These are phyloP conservation scores for Friedmanniomyces simplex DNA, from an alignment of 495 filamentous ascomycete species.

Conservation along the genomic window DNA sequence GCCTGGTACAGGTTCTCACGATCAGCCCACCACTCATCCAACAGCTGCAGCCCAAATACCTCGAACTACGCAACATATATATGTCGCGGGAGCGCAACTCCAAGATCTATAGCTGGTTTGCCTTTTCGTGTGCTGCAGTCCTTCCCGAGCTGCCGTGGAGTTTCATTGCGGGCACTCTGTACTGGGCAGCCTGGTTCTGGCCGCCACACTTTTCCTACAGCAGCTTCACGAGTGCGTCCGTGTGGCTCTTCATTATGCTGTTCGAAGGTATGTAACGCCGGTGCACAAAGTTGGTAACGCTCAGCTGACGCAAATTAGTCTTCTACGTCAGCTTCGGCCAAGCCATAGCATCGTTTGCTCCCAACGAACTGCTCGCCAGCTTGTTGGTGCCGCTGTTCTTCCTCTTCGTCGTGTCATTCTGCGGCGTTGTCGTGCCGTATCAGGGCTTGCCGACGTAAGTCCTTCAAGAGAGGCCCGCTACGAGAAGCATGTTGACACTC, in stretches of 20 bases:
- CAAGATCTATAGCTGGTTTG: slow-evolving; percentile 47
- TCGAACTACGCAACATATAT: slow-evolving; percentile 43
- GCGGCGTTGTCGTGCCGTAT: slow-evolving; percentile 48
- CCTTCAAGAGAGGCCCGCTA: background rate
- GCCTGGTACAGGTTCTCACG: no score
- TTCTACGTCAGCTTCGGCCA: slow-evolving; percentile 68
- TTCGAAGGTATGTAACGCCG: slow-evolving; percentile 39
- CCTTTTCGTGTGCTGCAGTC: slow-evolving; percentile 42
- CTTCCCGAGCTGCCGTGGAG: slow-evolving; percentile 23
- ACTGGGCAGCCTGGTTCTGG: slow-evolving; percentile 45
- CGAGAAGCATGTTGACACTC: background rate
- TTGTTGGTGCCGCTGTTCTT: slow-evolving; percentile 47
- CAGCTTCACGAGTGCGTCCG: slow-evolving; percentile 31
- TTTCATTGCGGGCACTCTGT: slow-evolving; percentile 48
- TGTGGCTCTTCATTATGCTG: slow-evolving; percentile 51
- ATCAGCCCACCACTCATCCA: slow-evolving; percentile 41
- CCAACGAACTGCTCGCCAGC: slow-evolving; percentile 61
- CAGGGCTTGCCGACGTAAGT: slow-evolving; percentile 31
- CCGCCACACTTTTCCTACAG: slow-evolving; percentile 39
- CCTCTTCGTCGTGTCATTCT: slow-evolving; percentile 50
- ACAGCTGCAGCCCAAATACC: slow-evolving; percentile 45
- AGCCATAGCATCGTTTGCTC: slow-evolving; percentile 61
- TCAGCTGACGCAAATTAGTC: slow-evolving; percentile 22
- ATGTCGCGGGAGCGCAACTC: slow-evolving; percentile 44
- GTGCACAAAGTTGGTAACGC: background rate